These are phyloP conservation scores for Globisporangium polare DNA, from an alignment of 352 stramenopile genomes.

Conservation along the genomic window DNA sequence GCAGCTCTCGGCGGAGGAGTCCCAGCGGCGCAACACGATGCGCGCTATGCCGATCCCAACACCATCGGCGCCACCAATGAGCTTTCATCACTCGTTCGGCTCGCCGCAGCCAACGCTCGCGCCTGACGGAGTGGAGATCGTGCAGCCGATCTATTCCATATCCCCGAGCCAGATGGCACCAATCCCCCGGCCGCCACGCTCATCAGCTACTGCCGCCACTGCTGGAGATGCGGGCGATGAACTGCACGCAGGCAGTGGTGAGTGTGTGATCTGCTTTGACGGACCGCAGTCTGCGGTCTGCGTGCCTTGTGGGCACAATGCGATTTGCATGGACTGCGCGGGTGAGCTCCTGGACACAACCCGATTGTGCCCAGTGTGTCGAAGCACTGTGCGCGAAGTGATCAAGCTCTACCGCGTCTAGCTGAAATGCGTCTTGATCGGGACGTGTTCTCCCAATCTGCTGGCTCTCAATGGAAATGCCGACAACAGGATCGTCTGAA, in stretches of 20 bases:
- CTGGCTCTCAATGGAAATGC: no score
- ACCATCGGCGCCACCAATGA: conserved; percentile 35
- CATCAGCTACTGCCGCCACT: background rate
- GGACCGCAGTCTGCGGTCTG: conserved; percentile 67
- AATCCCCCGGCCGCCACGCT: background rate
- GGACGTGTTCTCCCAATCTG: background rate
- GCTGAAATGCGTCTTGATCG: background rate
- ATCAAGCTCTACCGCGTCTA: conserved; percentile 75
- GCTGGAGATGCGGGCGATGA: conserved; percentile 6
- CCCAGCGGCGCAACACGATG: conserved; percentile 19
- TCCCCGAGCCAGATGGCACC: conserved; percentile 1
- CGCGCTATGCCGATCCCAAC: conserved; percentile 3
- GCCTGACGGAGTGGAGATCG: conserved; percentile 75
- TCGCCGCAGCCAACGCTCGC: conserved; percentile 49
- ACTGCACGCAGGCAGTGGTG: conserved; percentile 15
- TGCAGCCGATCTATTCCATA: conserved; percentile 36
- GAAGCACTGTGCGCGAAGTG: conserved; percentile 64
- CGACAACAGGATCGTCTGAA: background rate
- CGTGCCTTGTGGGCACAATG: conserved; percentile 83
- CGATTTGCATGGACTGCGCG: conserved; percentile 82
- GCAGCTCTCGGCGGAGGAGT: conserved; percentile 54
- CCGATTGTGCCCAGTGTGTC: conserved; percentile 70
- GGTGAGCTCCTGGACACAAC: conserved; percentile 60
- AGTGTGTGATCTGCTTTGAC: conserved; percentile 87
- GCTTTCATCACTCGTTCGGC: conserved; percentile 14